Evolutionary conservation across 164 flowering plant genomes (phyloP).

Genomic region (Malania oleifera): DNA sequence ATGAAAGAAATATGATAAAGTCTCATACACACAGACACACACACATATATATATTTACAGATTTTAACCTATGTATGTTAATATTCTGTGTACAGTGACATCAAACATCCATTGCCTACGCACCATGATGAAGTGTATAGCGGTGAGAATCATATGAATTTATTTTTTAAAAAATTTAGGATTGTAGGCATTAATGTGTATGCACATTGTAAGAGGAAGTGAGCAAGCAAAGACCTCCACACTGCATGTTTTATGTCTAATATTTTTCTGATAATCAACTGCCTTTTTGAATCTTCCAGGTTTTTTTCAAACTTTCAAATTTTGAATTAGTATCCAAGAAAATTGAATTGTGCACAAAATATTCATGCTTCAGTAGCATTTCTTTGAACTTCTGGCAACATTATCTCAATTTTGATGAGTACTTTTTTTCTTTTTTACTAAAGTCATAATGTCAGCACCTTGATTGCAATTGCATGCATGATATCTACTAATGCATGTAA

Average conservation of each 20-base stretch:
- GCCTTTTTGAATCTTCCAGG: too few relatives aligned
- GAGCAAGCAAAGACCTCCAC: too few relatives aligned
- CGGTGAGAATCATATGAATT: slow-evolving; percentile 40
- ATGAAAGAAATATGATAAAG: neutral
- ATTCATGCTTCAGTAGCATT: too few relatives aligned
- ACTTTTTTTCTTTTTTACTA: neutral
- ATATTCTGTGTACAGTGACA: slow-evolving; percentile 53
- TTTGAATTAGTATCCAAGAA: too few relatives aligned
- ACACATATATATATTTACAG: neutral
- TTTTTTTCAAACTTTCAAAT: too few relatives aligned
- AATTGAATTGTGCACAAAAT: too few relatives aligned
- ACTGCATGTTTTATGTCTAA: too few relatives aligned
- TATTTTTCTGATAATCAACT: too few relatives aligned
- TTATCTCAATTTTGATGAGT: neutral
- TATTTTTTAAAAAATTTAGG: too few relatives aligned
- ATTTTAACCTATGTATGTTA: neutral
- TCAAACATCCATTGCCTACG: slow-evolving; percentile 60
- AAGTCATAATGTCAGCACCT: neutral
- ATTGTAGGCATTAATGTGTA: too few relatives aligned
- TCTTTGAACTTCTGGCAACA: neutral
- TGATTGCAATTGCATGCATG: neutral
- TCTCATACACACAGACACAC: too few relatives aligned
- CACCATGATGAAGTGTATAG: slow-evolving; percentile 89
- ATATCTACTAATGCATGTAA: slow-evolving; percentile 12
- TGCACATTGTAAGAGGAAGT: too few relatives aligned